These are phyloP conservation scores for Butyriboletus loyo DNA, from an alignment of 768 basidiomycete genomes.

Conservation along the genomic window DNA sequence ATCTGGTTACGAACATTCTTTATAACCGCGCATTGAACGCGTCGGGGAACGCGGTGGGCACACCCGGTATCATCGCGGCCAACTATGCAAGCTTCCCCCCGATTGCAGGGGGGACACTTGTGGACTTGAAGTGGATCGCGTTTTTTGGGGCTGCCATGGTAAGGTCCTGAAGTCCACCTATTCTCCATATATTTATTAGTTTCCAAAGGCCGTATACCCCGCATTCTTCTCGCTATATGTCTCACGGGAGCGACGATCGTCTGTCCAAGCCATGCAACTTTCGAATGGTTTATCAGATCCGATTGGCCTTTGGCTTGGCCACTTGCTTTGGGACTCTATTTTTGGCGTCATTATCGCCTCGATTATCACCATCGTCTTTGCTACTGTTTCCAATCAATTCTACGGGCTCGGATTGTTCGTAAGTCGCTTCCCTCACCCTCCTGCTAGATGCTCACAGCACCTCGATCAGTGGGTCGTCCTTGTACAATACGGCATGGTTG, in stretches of 20 bases:
- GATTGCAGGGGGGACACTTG: conserved; percentile 51
- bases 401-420: conserved; percentile 60
- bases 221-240: conserved; percentile 81
- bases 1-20: conserved; percentile 64
- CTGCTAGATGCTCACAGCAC: neutral
- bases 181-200: neutral
- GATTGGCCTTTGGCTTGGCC: conserved; percentile 73
- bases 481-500: conserved; percentile 66
- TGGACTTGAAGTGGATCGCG: conserved; percentile 67
- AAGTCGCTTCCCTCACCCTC: conserved; percentile 32
- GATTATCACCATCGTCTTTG: conserved; percentile 61
- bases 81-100: conserved; percentile 58
- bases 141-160: conserved; percentile 78
- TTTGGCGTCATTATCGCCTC: conserved; percentile 59
- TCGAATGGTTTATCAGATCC: conserved; percentile 73
- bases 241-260: conserved; percentile 62
- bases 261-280: conserved; percentile 78
- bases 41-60: conserved; percentile 36
- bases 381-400: conserved; percentile 56
- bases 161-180: conserved; percentile 3
- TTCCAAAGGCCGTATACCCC: conserved; percentile 63
- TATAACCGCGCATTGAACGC: conserved; percentile 60
- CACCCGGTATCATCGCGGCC: conserved; percentile 54
- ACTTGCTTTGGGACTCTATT: conserved; percentile 70
- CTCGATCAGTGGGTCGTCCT: conserved; percentile 61